phyloP scores from a whole-genome alignment of 176 grass and related monocot genomes.

The Pontederia crassipes region DNA sequence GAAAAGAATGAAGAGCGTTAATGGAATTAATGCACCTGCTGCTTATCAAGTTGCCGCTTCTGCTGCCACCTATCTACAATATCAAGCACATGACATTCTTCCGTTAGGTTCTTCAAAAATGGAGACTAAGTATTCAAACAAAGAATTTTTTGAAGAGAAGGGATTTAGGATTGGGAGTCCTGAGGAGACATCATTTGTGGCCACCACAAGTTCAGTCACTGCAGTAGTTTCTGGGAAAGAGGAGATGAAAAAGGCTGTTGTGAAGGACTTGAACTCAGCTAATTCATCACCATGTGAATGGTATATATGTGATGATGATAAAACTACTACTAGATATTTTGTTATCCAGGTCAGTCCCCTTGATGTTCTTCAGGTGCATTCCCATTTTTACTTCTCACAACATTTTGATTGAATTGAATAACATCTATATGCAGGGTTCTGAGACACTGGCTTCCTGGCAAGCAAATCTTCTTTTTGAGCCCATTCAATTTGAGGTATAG shows the following conservation, averaged over 20 bases:
- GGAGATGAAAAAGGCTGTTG: slow-evolving; percentile 64
- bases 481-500: slow-evolving; percentile 80
- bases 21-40: slow-evolving; percentile 32
- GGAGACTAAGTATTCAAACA: slow-evolving; percentile 17
- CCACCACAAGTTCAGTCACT: slow-evolving; percentile 72
- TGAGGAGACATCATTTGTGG: slow-evolving; percentile 63
- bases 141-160: slow-evolving; percentile 5
- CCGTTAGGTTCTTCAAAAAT: slow-evolving; percentile 40
- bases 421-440: slow-evolving; percentile 42
- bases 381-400: background rate
- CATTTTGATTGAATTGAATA: no score
- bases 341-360: slow-evolving; percentile 61
- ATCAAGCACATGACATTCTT: slow-evolving; percentile 31
- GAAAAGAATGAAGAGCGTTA: slow-evolving; percentile 15
- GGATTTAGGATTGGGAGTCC: slow-evolving; percentile 29
- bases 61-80: slow-evolving; percentile 71
- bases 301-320: slow-evolving; percentile 75
- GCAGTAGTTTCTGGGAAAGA: slow-evolving; percentile 86
- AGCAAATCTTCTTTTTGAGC: slow-evolving; percentile 94
- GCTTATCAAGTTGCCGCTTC: slow-evolving; percentile 56
- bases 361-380: no score
- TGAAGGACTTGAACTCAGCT: slow-evolving; percentile 73
- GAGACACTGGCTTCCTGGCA: slow-evolving; percentile 83
- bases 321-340: slow-evolving; percentile 66
- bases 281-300: slow-evolving; percentile 63